These are phyloP conservation scores for Dipteronia sinensis DNA, from an alignment of 345 rosid species.

Conservation along the genomic window DNA sequence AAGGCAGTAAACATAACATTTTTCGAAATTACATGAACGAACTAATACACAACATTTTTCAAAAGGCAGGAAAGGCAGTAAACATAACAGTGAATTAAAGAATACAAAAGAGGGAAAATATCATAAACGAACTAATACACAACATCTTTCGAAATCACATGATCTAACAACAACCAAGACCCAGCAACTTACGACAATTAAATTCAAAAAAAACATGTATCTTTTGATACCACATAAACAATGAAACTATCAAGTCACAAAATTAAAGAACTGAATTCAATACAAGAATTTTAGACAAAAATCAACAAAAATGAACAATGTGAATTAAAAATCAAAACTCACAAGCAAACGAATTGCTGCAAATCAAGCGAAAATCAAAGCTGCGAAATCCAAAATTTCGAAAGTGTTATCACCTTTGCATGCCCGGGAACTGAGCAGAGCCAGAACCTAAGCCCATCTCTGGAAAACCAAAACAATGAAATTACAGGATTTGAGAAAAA, in stretches of 20 bases:
- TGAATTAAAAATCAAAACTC: neutral
- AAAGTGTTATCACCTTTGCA: slow-evolving; percentile 51
- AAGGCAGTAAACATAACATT: neutral
- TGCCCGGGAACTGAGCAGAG: slow-evolving; percentile 46
- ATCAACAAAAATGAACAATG: neutral
- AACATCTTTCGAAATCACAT: neutral
- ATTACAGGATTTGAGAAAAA: slow-evolving; percentile 11
- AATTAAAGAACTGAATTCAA: neutral
- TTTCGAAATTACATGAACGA: neutral
- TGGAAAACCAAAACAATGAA: slow-evolving; percentile 28
- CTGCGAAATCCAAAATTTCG: neutral
- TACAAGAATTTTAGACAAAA: neutral
- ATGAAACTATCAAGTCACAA: neutral
- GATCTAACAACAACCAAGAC: neutral
- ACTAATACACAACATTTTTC: neutral
- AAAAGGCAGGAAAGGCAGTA: neutral
- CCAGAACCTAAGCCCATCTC: slow-evolving; percentile 38
- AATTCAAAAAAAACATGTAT: neutral
- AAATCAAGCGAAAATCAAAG: slow-evolving; percentile 9
- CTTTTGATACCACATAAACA: neutral
- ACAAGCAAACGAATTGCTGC: neutral
- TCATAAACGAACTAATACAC: too few relatives aligned
- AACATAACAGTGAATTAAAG: too few relatives aligned
- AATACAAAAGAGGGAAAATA: too few relatives aligned
- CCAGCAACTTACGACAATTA: neutral